Base-by-base conservation (phyloP, 495 filamentous ascomycete species). In the Talaromyces borbonicus region DNA sequence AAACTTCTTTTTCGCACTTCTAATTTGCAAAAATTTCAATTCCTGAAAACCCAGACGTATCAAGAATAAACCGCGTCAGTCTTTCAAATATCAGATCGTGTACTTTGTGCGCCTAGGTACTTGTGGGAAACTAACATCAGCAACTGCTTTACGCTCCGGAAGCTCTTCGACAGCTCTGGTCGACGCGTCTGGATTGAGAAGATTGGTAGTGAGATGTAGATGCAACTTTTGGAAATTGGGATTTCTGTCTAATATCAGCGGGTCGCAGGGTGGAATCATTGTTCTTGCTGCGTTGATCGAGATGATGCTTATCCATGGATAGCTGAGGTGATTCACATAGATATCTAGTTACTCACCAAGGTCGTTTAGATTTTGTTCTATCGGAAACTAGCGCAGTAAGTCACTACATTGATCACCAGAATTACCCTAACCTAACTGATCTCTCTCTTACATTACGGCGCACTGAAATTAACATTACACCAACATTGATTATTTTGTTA, bases 221-320 rank as follows among this genome's bases (percentile, higher is more conserved):
- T 84, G 79, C 1, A 86, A 66, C 22, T 63, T 67, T 42, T 79
- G 76, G 50, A 86, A 86, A 36, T 79, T 67, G 18, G 79, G 79
- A 47, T 84, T 85, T 22, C 66, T 67, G 40, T 75, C 64, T 1
- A 86, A 63, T 37, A 86, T 69, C 0, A 68, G 56, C 20, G 76
- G 71, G 24, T 85, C 80, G 41, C 83, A 69, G 5, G 78, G 79
- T 0, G 81, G 79, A 2, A 85, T 62, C 82, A 86, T 86, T 26
- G 15, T n/a, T 36, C 16, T 38, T 38, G 35, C 22, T 38, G 1
- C 16, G 33, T 5, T 6, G 11, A 6, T 29, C 33, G 35, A 23
- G 8, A n/a, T n/a, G n/a, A n/a, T n/a, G n/a, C n/a, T n/a, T n/a
- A n/a, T n/a, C n/a, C n/a, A n/a, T n/a, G n/a, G n/a, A n/a, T n/a